Base-by-base conservation (phyloP, 306 rosid genomes). In the Acacia crassicarpa region DNA sequence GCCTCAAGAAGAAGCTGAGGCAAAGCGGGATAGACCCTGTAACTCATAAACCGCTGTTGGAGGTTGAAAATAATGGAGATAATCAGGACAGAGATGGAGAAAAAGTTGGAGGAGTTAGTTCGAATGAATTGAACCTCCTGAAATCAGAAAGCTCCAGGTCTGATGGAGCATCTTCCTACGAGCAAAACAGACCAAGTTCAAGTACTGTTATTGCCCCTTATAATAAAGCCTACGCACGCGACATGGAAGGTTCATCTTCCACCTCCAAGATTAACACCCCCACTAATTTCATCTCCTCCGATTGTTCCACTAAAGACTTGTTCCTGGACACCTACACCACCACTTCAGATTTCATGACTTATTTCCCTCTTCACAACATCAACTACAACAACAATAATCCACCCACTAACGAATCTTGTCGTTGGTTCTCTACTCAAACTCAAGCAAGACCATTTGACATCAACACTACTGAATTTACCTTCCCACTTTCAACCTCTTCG, bases 21-120 rank as follows among this genome's bases (percentile, higher is more conserved):
- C 95, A 90, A 80, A 88, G 85, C 83, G 98, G 98, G 61, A 88
- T 94, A 79, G 98, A 94, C 87, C 98, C 98, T 59, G 87, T 87
- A 0, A 94, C 98, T 4, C 97, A 92, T 56, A 88, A 90, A 33
- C 95, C 92, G 77, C 83, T 94, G 17, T 23, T 74, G 0, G 82
- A 87, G 70, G 83, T 80, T 78, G 90, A 89, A 79, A 87, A 81
- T 65, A 86, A 80, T 66, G 83, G 81, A 65, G 92, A 30, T 6
- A 6, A 5, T 27, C 41, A 83, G 77, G 90, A 78, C 38, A 86
- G 59, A 78, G 78, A 82, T 30, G 32, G 43, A 74, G 90, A 81
- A 40, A 89, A 89, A 83, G 73, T 76, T 32, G 30, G 79, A 45
- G 61, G 46, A 56, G 30, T 54, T 11, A 19, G 25, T 68, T 86